Percentiles rank a stretch among this genome's conserved stretches.
Conservation (phyloP, 352 stramenopile genomes). For the Chrysophaeum taylorii region DNA sequence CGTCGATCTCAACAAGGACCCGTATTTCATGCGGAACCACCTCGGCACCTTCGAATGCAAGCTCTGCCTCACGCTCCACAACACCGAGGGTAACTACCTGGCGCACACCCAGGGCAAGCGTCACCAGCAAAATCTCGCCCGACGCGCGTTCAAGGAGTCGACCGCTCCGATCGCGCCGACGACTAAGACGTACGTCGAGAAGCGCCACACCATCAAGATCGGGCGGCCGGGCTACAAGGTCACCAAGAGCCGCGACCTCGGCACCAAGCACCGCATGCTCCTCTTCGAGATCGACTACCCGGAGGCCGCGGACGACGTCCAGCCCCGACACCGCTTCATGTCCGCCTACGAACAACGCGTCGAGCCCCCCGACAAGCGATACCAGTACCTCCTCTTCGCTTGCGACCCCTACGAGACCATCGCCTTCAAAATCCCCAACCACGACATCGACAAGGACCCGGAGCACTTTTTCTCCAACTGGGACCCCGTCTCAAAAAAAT, state of each 20-base stretch:
- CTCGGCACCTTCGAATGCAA: constrained; percentile 97
- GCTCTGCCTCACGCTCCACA: constrained; percentile 96
- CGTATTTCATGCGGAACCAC: constrained; percentile 99
- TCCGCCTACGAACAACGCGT: constrained; percentile 96
- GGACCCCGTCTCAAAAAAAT: constrained; percentile 86
- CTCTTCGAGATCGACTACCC: constrained; percentile 90
- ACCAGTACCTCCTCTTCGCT: constrained; percentile 92
- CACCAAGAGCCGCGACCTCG: constrained; percentile 70
- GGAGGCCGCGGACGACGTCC: constrained; percentile 76
- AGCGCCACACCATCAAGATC: constrained; percentile 75
- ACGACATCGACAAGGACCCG: constrained; percentile 82
- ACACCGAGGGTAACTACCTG: constrained; percentile 97
- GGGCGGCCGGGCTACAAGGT: constrained; percentile 93
- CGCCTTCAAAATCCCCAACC: constrained; percentile 97
- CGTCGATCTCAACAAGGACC: constrained; percentile 95
- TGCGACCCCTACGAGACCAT: constrained; percentile 98
- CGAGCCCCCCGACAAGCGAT: constrained; percentile 84
- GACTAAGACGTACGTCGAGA: constrained; percentile 14
- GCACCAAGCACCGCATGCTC: constrained; percentile 45
- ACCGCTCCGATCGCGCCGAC: neutral
- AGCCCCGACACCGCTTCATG: constrained; percentile 97
- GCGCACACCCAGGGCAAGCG: constrained; percentile 97
- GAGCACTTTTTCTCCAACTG: constrained; percentile 94
- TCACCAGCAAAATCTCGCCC: constrained; percentile 90
- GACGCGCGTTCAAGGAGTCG: constrained; percentile 59